A percentile compares a stretch with the other conserved stretches of the same genome.
phyloP scores from a whole-genome alignment of 768 basidiomycete species.

The Sistotremastrum suecicum region DNA sequence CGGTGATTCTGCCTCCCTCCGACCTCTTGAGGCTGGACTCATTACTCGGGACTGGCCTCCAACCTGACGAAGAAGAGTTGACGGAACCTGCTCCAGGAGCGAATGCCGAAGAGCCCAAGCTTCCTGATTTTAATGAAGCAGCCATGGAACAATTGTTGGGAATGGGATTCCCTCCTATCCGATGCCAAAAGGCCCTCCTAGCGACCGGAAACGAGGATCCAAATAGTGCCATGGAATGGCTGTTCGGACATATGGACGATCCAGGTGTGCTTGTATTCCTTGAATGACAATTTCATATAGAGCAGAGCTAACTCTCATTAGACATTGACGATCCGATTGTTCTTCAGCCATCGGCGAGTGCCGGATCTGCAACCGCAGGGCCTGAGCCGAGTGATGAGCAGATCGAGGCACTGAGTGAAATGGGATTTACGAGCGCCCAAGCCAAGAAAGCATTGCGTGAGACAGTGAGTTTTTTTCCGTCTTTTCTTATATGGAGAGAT shows the following conservation, averaged over 20 bases:
- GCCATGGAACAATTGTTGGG: conserved; percentile 65
- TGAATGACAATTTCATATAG: background rate
- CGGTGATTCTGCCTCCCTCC: conserved; percentile 50
- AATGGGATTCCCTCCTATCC: conserved; percentile 82
- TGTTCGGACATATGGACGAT: conserved; percentile 93
- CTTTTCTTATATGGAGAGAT: background rate
- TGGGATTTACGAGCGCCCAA: conserved; percentile 83
- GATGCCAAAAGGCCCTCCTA: conserved; percentile 82
- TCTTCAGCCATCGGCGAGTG: conserved; percentile 14
- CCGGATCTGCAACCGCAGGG: conserved; percentile 12
- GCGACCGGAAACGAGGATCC: conserved; percentile 69
- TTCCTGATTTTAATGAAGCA: conserved; percentile 50
- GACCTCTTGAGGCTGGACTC: conserved; percentile 46
- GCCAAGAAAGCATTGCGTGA: conserved; percentile 78
- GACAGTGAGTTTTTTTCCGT: conserved; percentile 41
- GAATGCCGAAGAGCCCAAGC: background rate
- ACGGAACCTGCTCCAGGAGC: conserved; percentile 34
- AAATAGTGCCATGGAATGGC: conserved; percentile 89
- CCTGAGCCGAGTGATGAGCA: conserved; percentile 57
- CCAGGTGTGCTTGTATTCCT: conserved; percentile 35
- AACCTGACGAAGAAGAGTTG: conserved; percentile 54
- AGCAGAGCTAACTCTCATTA: conserved; percentile 15
- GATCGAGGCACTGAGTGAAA: conserved; percentile 63
- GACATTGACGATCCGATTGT: conserved; percentile 76
- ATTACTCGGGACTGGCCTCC: conserved; percentile 59